Percentiles rank a stretch among this genome's conserved stretches.
These are phyloP conservation scores for Flaveria trinervia DNA, from an alignment of 129 eudicot species.

Conservation along the genomic window DNA sequence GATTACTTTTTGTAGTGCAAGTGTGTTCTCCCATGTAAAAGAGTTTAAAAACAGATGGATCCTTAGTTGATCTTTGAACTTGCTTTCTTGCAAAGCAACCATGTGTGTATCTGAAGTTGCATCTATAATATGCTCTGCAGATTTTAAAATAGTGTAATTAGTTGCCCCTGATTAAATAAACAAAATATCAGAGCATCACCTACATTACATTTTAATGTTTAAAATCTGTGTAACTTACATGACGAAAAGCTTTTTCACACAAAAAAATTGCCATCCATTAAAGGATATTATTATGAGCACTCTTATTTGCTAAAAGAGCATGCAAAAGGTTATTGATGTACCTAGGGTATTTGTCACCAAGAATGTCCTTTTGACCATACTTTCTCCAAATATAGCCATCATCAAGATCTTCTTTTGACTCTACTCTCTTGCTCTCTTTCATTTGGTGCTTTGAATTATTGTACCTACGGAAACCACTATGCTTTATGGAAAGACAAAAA, in stretches of 20 bases:
- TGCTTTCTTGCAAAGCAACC: not conserved
- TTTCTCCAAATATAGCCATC: slow-evolving; percentile 24
- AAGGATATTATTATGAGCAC: not conserved
- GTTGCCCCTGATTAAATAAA: not conserved
- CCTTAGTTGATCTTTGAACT: not conserved
- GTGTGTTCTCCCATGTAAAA: not conserved
- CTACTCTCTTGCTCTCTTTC: not conserved
- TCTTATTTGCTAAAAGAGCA: not conserved
- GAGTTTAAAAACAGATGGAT: slow-evolving; percentile 12
- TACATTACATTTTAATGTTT: not conserved
- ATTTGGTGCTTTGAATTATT: not conserved
- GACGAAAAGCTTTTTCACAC: not conserved
- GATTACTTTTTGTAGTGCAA: not conserved
- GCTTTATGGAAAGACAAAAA: not conserved
- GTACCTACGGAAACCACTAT: too few relatives aligned
- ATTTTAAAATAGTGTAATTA: not conserved
- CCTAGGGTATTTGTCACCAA: slow-evolving; percentile 11
- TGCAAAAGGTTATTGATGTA: not conserved
- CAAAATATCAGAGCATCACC: not conserved
- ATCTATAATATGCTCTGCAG: slow-evolving; percentile 10
- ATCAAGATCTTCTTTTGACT: not conserved
- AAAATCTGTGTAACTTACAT: slow-evolving; percentile 1
- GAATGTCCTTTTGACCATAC: slow-evolving; percentile 9
- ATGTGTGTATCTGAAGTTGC: not conserved
- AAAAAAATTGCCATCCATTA: not conserved